Conservation (phyloP, 2,329 filamentous ascomycete species). For the Fusarium stilboides region DNA sequence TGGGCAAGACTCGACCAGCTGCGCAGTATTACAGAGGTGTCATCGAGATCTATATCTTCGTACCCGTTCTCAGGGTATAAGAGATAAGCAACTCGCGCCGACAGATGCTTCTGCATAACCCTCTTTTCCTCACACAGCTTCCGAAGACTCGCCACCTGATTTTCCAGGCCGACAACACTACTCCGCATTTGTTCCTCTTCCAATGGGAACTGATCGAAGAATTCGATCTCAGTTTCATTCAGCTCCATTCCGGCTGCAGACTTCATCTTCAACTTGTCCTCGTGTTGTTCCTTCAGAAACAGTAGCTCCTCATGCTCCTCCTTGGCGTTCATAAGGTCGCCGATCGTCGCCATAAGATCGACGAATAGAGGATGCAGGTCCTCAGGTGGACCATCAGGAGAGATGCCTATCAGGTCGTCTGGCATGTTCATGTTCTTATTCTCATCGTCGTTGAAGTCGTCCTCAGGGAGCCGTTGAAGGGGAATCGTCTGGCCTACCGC, state of each 20-base stretch:
- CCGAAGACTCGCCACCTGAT: constrained; percentile 55
- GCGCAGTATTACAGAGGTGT: constrained; percentile 45
- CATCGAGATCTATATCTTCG: constrained; percentile 61
- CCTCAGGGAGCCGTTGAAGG: constrained; percentile 18
- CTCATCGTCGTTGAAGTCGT: constrained; percentile 21
- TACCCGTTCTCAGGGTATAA: constrained; percentile 56
- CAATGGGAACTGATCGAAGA: constrained; percentile 60
- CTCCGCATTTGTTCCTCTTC: constrained; percentile 54
- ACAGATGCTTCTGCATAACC: constrained; percentile 61
- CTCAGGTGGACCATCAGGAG: constrained; percentile 53
- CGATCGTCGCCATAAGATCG: constrained; percentile 60
- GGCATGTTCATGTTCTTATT: constrained; percentile 48
- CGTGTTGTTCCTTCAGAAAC: constrained; percentile 56
- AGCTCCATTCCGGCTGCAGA: constrained; percentile 49
- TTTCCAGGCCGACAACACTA: constrained; percentile 54
- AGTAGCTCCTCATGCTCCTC: constrained; percentile 64
- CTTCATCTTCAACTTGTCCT: constrained; percentile 57
- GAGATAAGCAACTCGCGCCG: constrained; percentile 57
- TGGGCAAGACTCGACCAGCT: constrained; percentile 55
- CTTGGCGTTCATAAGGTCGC: constrained; percentile 62
- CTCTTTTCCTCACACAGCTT: constrained; percentile 59
- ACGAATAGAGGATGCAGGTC: constrained; percentile 65
- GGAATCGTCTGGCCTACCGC: constrained; percentile 49
- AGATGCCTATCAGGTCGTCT: constrained; percentile 56
- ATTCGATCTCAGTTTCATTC: constrained; percentile 59